These are phyloP conservation scores for Sedum album DNA, from an alignment of 164 flowering plant genomes.

Conservation along the genomic window DNA sequence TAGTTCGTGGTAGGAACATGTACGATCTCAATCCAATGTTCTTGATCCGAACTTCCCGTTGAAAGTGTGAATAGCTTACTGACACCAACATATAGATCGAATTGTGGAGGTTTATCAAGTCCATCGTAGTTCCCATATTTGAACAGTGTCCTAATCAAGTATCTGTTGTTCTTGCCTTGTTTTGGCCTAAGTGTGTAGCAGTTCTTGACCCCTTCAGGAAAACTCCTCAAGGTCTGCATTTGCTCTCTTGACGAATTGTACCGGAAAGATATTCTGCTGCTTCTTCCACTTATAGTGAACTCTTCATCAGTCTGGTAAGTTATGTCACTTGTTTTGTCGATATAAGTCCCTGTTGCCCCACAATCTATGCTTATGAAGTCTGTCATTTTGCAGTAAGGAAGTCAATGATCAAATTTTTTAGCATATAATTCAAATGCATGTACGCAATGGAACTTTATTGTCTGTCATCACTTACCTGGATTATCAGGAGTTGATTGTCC, in stretches of 20 bases:
- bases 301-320: constrained; percentile 4
- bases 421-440: neutral
- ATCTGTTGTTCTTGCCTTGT: constrained; percentile 10
- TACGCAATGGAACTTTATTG: neutral
- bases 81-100: constrained; percentile 8
- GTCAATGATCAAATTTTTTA: neutral
- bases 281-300: constrained; percentile 9
- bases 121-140: constrained; percentile 14
- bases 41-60: neutral
- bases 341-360: neutral
- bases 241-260: neutral
- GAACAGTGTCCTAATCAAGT: constrained; percentile 9
- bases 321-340: neutral
- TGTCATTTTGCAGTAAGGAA: neutral
- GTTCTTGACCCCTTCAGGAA: constrained; percentile 9
- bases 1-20: neutral
- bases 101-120: constrained; percentile 2
- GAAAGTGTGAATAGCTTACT: neutral
- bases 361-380: constrained; percentile 15
- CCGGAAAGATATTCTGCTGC: neutral
- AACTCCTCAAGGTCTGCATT: constrained; percentile 8
- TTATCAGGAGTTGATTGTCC: neutral
- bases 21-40: constrained; percentile 1
- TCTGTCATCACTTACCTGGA: neutral
- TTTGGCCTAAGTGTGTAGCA: constrained; percentile 12